Evolutionary conservation across 1,284 basidiomycete species (phyloP).

Genomic region (Pascua guehoae): DNA sequence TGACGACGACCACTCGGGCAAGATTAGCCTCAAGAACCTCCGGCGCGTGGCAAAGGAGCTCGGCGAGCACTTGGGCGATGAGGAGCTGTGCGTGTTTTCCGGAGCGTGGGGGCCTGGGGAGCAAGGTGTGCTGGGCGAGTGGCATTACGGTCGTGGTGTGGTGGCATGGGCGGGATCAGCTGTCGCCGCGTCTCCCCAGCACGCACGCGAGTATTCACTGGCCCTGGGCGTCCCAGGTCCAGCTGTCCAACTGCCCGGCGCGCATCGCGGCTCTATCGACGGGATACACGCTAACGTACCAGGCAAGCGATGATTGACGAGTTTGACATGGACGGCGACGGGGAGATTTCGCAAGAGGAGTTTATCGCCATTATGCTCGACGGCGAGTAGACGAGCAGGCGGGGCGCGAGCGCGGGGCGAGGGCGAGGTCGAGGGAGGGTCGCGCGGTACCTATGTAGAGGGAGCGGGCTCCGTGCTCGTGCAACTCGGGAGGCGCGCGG

Average conservation of each 20-base stretch:
- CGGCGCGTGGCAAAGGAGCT: constrained; percentile 94
- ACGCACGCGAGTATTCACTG: too few relatives aligned
- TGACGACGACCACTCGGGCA: constrained; percentile 93
- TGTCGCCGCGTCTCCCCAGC: not conserved
- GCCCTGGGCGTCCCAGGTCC: not conserved
- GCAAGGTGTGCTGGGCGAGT: not conserved
- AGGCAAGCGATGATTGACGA: constrained; percentile 99
- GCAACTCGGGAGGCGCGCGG: too few relatives aligned
- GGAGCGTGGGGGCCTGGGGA: not conserved
- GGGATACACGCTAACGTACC: constrained; percentile 16
- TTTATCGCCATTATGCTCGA: constrained; percentile 87
- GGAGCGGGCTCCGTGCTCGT: too few relatives aligned
- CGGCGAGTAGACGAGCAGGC: constrained; percentile 57
- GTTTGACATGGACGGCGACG: constrained; percentile 97
- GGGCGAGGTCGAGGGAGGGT: too few relatives aligned
- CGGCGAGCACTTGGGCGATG: constrained; percentile 91
- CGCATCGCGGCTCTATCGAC: too few relatives aligned
- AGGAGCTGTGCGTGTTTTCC: constrained; percentile 75
- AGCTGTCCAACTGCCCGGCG: not conserved
- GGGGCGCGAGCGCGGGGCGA: too few relatives aligned
- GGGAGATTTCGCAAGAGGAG: constrained; percentile 76
- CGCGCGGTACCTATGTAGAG: too few relatives aligned
- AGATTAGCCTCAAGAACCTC: constrained; percentile 87
- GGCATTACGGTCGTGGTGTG: too few relatives aligned
- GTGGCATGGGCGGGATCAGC: too few relatives aligned